These are phyloP conservation scores for Zasmidium cellare DNA, from an alignment of 2,329 filamentous ascomycete species.

Conservation along the genomic window DNA sequence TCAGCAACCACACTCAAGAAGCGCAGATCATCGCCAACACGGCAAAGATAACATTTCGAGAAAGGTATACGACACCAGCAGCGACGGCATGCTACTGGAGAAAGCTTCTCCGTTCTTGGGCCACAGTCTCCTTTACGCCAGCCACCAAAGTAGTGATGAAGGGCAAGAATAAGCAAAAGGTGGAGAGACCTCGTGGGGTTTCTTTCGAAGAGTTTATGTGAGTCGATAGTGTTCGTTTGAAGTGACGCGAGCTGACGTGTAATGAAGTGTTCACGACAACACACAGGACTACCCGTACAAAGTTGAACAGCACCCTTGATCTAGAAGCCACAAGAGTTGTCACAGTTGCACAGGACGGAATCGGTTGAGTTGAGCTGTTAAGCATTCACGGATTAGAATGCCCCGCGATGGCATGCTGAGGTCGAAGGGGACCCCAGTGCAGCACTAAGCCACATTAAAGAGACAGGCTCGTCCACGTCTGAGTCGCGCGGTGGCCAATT, in stretches of 20 bases:
- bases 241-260: no score
- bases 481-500: no score
- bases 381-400: no score
- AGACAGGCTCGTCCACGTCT: no score
- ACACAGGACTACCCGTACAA: conserved; percentile 11
- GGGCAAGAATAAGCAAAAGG: conserved; percentile 12
- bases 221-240: no score
- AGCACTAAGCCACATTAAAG: no score
- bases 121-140: conserved; percentile 24
- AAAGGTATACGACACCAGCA: conserved; percentile 28
- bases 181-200: conserved; percentile 22
- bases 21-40: conserved; percentile 24
- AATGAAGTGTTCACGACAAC: conserved; percentile 14
- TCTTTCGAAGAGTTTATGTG: conserved; percentile 25
- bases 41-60: conserved; percentile 19
- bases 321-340: no score
- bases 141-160: conserved; percentile 7
- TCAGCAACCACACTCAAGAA: conserved; percentile 20
- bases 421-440: no score
- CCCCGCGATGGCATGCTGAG: no score
- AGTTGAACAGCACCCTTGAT: no score
- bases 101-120: conserved; percentile 26
- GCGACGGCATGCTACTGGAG: conserved; percentile 35
- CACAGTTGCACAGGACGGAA: no score
- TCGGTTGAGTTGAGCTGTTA: no score